A percentile compares a stretch with the other conserved stretches of the same genome.
These are phyloP conservation scores for Crithidia sp. DNA, from an alignment of 208 protist species.

Conservation along the genomic window DNA sequence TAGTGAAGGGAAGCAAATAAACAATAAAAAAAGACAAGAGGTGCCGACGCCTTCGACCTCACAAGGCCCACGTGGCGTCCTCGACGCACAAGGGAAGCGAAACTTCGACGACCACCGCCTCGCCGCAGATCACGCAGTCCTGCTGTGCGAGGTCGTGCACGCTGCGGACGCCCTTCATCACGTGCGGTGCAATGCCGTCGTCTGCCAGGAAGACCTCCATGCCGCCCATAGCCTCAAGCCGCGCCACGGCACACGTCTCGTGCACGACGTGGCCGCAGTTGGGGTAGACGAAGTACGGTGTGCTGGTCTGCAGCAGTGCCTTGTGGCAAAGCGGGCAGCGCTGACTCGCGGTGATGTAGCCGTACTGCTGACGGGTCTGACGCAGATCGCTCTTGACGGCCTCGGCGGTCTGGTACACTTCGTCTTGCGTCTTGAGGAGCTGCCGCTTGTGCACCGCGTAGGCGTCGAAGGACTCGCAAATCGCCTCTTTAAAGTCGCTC, in stretches of 20 bases:
- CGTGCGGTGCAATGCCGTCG: conserved; percentile 61
- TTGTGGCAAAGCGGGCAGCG: conserved; percentile 88
- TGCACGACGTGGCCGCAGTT: conserved; percentile 86
- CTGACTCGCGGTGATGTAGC: conserved; percentile 82
- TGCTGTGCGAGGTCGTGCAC: conserved; percentile 56
- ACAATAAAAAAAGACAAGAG: too few relatives aligned
- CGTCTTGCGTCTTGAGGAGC: conserved; percentile 87
- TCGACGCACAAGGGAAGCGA: conserved; percentile 59
- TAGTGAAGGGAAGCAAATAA: too few relatives aligned
- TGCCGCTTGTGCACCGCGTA: conserved; percentile 89
- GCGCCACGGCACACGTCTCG: conserved; percentile 62
- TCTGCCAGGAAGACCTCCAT: conserved; percentile 71
- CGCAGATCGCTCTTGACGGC: conserved; percentile 92
- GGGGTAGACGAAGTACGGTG: conserved; percentile 81
- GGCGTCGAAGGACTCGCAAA: conserved; percentile 90
- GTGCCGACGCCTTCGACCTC: too few relatives aligned
- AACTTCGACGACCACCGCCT: conserved; percentile 73
- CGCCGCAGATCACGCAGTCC: conserved; percentile 86
- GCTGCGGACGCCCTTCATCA: conserved; percentile 53
- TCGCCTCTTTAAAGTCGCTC: conserved; percentile 94
- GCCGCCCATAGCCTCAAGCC: conserved; percentile 60
- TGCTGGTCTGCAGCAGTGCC: conserved; percentile 39
- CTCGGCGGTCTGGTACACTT: conserved; percentile 87
- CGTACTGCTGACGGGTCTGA: conserved; percentile 78
- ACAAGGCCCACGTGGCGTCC: conserved; percentile 4